phyloP scores from a whole-genome alignment of 768 basidiomycete genomes.

The Serpula lacrymans region DNA sequence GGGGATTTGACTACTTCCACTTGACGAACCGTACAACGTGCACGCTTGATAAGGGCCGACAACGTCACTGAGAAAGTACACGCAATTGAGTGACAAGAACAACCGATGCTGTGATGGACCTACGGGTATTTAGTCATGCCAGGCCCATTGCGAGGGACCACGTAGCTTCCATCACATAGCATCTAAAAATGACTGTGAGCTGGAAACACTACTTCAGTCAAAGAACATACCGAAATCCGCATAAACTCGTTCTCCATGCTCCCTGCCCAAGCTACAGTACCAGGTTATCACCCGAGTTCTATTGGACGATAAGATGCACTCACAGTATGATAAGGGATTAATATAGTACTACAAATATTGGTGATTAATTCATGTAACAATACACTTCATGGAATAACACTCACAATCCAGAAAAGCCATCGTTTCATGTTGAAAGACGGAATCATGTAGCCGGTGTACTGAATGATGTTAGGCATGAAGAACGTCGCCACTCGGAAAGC shows the following conservation, averaged over 20 bases:
- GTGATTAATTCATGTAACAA: too few species aligned
- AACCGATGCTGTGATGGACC: conserved; percentile 20
- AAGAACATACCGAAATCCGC: conserved; percentile 51
- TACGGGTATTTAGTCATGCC: conserved; percentile 61
- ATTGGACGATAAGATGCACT: conserved; percentile 6
- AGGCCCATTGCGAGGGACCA: conserved; percentile 63
- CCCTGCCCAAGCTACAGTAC: conserved; percentile 60
- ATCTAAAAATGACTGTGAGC: conserved; percentile 34
- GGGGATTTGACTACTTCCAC: conserved; percentile 51
- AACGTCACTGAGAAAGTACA: conserved; percentile 35
- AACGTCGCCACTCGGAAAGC: conserved; percentile 56
- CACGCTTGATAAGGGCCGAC: conserved; percentile 74
- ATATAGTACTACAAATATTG: conserved; percentile 59
- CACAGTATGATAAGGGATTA: conserved; percentile 74
- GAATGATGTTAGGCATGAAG: conserved; percentile 74
- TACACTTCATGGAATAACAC: conserved; percentile 25
- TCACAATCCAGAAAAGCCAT: conserved; percentile 83
- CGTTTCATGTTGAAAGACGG: conserved; percentile 69
- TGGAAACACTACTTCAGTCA: conserved; percentile 1
- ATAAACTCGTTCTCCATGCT: conserved; percentile 86
- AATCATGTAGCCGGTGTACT: conserved; percentile 70
- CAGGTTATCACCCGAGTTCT: background rate
- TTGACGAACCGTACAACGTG: conserved; percentile 63
- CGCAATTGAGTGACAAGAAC: background rate
- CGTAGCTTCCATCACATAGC: conserved; percentile 59